These are phyloP conservation scores for Biancaea sappan DNA, from an alignment of 306 rosid species.

Conservation along the genomic window DNA sequence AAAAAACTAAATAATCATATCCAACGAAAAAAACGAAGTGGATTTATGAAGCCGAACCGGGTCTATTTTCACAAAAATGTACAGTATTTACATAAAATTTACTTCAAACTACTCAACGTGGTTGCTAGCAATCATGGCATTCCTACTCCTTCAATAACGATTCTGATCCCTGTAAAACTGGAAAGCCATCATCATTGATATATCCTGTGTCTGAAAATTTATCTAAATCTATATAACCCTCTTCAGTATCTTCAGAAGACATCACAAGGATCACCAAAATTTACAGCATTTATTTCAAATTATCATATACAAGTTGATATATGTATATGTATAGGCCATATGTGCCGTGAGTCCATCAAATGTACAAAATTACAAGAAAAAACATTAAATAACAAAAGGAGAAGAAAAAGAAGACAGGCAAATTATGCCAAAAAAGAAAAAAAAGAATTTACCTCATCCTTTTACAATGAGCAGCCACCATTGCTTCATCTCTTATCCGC, in stretches of 20 bases:
- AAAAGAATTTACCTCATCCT: constrained; percentile 47
- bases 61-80: no score
- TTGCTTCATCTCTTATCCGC: constrained; percentile 55
- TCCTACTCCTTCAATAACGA: not conserved
- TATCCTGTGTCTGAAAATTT: not conserved
- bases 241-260: not conserved
- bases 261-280: constrained; percentile 8
- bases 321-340: not conserved
- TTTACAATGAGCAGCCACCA: constrained; percentile 51
- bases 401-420: no score
- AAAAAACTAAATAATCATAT: no score
- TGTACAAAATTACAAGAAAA: not conserved
- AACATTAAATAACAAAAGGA: no score
- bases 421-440: not conserved
- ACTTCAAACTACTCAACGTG: not conserved
- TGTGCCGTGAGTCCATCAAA: not conserved
- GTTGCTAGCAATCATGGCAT: not conserved
- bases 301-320: constrained; percentile 6
- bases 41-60: no score
- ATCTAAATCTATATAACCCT: not conserved
- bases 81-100: not conserved
- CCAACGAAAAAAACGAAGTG: no score
- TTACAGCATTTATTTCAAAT: constrained; percentile 1
- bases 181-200: no score
- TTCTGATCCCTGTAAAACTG: no score